Base-by-base conservation (phyloP, 495 filamentous ascomycete genomes). In the Penicillium bialowiezense region DNA sequence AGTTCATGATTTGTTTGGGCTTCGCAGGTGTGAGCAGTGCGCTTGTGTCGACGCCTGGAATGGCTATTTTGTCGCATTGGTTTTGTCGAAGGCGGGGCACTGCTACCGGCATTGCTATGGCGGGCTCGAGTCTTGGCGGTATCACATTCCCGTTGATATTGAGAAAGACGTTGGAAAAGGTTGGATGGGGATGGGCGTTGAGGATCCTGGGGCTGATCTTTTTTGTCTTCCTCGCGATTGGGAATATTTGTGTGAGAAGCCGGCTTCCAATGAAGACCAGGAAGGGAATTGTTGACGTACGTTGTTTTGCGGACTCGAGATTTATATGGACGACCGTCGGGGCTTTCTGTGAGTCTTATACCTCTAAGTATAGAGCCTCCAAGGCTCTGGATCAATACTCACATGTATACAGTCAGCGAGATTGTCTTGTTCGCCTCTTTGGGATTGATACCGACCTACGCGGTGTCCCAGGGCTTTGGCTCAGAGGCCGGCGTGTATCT, bases 1-100 rank as follows among this genome's bases (percentile, higher is more conserved):
- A 86, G 19, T 83, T 85, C 57, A 68, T 86, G 46, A 72, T 86
- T 6, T 72, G 72, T 10, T 79, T 83, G 50, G 77, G 76, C 3
- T 53, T 84, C 7, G 72, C 71, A 4, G 84, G 84, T 4, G 55
- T 74, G 1, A 74, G 76, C 3, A 72, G 72, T 18, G 79, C 82
- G 1, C 63, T 82, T 18, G 62, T 85, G 8, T 81, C 79, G 33
- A 77, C 76, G 1, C 76, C 62, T 1, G 56, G 44, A 21, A 58
- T 69, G 46, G 45, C 55, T 1, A 50, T 50, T 20, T 51, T 69
- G 8, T 58, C 63, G 7, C 66, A 69, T 36, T 69, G 61, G 60
- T 69, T 69, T 48, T 46, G 64, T 20, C 44, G 40, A 2, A 50
- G 57, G 3, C 55, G 56, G 3, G 66, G 66, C 1, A 55, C 60